Evolutionary conservation across 345 rosid genomes (phyloP).

Genomic region (Lagerstroemia speciosa): DNA sequence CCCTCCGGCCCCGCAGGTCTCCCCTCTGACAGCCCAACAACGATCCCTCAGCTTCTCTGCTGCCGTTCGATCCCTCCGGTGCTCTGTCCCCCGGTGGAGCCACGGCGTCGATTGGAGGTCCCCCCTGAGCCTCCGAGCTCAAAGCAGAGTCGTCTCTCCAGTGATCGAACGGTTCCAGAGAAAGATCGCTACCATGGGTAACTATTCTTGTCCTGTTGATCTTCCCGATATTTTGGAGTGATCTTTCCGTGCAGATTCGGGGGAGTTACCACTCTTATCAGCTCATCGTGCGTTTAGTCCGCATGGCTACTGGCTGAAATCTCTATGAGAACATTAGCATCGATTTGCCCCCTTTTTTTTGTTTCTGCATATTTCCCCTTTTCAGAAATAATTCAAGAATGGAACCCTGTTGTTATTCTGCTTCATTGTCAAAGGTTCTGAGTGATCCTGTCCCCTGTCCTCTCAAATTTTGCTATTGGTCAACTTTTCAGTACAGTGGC

Average conservation of each 20-base stretch:
- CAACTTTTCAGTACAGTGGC: not conserved
- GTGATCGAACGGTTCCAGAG: constrained; percentile 53
- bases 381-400: not conserved
- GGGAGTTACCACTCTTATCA: not conserved
- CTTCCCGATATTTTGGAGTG: not conserved
- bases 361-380: too few relatives aligned
- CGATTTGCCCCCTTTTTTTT: too few relatives aligned
- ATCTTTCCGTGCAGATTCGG: not conserved
- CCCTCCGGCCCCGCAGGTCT: constrained; percentile 7
- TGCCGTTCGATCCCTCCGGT: constrained; percentile 38
- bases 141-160: constrained; percentile 57
- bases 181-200: constrained; percentile 30
- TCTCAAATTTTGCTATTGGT: not conserved
- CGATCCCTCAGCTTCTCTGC: constrained; percentile 45
- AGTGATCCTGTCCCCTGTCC: not conserved
- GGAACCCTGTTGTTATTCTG: not conserved
- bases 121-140: constrained; percentile 49
- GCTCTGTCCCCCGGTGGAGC: constrained; percentile 59
- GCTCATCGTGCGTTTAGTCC: not conserved
- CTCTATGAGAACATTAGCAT: too few relatives aligned
- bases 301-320: not conserved
- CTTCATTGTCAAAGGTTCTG: not conserved
- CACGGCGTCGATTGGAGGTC: constrained; percentile 63
- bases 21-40: constrained; percentile 13
- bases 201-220: not conserved